Evolutionary conservation across 331 rosid species (phyloP), one percentile per base, ranked within the genome.

Genomic region (Quercus tomentella): DNA sequence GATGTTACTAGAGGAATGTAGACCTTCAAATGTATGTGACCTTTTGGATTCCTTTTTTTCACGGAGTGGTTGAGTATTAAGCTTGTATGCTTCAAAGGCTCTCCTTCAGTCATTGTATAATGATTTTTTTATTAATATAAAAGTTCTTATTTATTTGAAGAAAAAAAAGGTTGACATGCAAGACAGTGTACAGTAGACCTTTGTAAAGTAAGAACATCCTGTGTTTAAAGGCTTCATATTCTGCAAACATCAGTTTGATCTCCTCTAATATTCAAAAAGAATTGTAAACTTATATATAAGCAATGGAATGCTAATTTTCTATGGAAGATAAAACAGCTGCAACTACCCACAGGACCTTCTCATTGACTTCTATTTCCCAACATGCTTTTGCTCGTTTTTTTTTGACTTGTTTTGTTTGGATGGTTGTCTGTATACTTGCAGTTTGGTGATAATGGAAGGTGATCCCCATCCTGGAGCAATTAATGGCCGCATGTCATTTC

Each of bases 391-490:
- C 45, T 70, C 56, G 25, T 37, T 37, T 37, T 74, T 55, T 31
- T 73, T 66, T 66, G 23, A 10, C 37, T 41, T 65, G 23, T 72
- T 76, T 66, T 10, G 52, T 54, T 22, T 70, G 71, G 33, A 37
- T 54, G 60, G 68, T 35, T 76, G 73, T 77, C 63, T 55, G 31
- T 26, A 43, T 54, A 45, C 79, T 56, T 80, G 84, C 80, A 95
- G 97, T 88, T 88, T 88, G 74, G 93, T 96, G 68, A 75, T 91
- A 83, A 76, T 89, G 87, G 99, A 93, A 89, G 98, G 93, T 33
- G 97, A 96, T 85, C 97, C 99, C 37, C 93, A 81, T 81, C 99
- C 99, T 4, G 97, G 94, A 55, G 93, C 87, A n/a, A 54, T 69
- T 76, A 89, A 82, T 76, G 99, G 99, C 58, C 92, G 97, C 22